Base-by-base conservation (phyloP, 164 flowering plant species). In the Magnolia sinica region DNA sequence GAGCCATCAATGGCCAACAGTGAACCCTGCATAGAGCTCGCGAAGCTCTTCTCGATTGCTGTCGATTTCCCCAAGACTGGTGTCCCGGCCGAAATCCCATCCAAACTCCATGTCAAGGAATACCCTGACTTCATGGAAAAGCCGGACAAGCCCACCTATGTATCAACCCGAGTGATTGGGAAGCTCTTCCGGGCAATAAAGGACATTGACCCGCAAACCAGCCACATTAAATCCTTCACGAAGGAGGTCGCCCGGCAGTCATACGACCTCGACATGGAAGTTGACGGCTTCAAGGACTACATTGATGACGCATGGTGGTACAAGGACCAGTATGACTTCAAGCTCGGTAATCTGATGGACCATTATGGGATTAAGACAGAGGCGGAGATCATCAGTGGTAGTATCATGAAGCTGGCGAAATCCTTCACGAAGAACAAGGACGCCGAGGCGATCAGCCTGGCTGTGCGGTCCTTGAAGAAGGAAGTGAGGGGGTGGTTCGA, bases 41-140 rank as follows among this genome's bases (percentile, higher is more conserved):
- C 96, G 29, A 79, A 76, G 74, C 80, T 86, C 20, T 89, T 86
- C 79, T 91, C 98, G 14, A 80, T 91, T 67, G 98, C 97, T 0
- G 98, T 94, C 16, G 98, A 94, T 81, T 94, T 89, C 73, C 91
- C 91, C 11, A 94, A 94, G 81, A 92, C 96, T 16, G 97, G 98
- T 20, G 85, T 91, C 2, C 91, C 96, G 0, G 98, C 95, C 19
- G 86, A 81, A 78, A 89, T 94, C 59, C 96, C 97, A 13, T 7
- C 86, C n/a, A 70, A 85, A 23, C 81, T 90, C 7, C 82, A 80
- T 24, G 90, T 86, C 63, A 88, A 85, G 80, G 88, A 86, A 59
- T 93, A 82, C 75, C 97, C 98, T 27, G 97, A 95, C 79, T 95
- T 93, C 87, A 95, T 91, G 95, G 97, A 95, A 24, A 95, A 93